These are phyloP conservation scores for Trichoderma gamsii DNA, from an alignment of 495 filamentous ascomycete genomes.

Conservation along the genomic window DNA sequence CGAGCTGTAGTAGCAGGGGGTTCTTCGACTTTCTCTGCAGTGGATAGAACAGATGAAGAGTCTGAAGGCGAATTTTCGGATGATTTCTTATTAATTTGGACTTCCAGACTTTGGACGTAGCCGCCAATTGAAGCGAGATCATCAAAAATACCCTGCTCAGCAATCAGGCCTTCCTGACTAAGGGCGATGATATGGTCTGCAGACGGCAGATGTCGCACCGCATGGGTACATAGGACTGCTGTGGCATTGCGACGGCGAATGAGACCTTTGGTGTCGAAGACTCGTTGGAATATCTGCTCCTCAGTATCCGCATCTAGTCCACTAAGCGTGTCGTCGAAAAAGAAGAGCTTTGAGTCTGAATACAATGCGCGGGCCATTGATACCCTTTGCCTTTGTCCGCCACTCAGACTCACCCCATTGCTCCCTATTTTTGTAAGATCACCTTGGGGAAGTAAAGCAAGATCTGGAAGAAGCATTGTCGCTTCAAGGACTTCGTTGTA, in stretches of 20 bases:
- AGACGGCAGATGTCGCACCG: neutral
- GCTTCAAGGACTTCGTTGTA: constrained; percentile 56
- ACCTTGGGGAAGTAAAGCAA: constrained; percentile 45
- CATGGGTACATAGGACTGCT: constrained; percentile 33
- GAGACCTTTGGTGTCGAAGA: constrained; percentile 49
- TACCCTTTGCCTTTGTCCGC: constrained; percentile 60
- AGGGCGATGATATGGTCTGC: constrained; percentile 6
- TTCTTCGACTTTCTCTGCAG: neutral
- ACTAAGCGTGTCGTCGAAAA: constrained; percentile 32
- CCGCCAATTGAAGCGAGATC: neutral
- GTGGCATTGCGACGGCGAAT: constrained; percentile 44
- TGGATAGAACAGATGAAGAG: neutral
- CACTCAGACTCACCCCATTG: constrained; percentile 56
- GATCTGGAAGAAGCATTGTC: constrained; percentile 53
- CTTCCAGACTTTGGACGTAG: neutral
- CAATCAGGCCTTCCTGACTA: neutral
- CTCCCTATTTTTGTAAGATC: constrained; percentile 56
- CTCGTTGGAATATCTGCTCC: constrained; percentile 47
- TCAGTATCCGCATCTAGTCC: constrained; percentile 57
- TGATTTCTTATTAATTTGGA: neutral
- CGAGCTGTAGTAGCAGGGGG: neutral
- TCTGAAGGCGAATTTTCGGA: neutral
- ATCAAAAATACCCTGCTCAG: neutral
- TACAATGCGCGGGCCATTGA: constrained; percentile 24
- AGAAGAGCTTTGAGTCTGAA: constrained; percentile 17